These are phyloP conservation scores for Limtongia smithiae DNA, from an alignment of 805 yeast species.

Conservation along the genomic window DNA sequence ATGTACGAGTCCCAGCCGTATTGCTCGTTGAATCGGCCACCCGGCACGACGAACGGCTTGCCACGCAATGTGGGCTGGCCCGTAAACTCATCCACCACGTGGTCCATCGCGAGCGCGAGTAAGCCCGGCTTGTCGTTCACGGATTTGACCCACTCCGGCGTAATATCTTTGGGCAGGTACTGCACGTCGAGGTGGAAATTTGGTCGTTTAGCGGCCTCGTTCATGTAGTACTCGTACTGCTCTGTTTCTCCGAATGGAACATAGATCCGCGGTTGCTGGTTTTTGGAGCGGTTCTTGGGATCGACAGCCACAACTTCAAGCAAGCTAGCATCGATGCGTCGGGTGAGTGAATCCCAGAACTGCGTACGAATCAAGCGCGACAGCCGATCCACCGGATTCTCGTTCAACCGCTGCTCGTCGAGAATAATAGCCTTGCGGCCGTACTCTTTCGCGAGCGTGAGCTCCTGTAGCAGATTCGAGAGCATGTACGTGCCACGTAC, in stretches of 20 bases:
- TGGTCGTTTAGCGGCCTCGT: conserved; percentile 54
- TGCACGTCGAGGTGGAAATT: conserved; percentile 65
- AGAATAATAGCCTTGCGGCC: conserved; percentile 74
- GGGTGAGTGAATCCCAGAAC: conserved; percentile 77
- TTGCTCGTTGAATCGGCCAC: conserved; percentile 93
- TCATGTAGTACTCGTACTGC: conserved; percentile 64
- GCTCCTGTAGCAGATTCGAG: conserved; percentile 79
- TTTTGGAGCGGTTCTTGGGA: conserved; percentile 64
- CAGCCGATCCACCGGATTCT: conserved; percentile 79
- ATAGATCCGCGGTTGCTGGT: conserved; percentile 69
- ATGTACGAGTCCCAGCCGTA: conserved; percentile 99
- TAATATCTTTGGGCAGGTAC: conserved; percentile 67
- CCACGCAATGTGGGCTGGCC: conserved; percentile 55
- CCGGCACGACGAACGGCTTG: conserved; percentile 90
- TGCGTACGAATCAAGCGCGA: conserved; percentile 66
- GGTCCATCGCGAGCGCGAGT: conserved; percentile 70
- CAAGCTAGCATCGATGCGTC: conserved; percentile 60
- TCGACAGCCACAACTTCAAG: conserved; percentile 71
- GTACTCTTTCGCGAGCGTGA: conserved; percentile 77
- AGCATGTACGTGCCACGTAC: conserved; percentile 87
- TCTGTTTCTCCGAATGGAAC: conserved; percentile 66
- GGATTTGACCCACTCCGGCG: conserved; percentile 72
- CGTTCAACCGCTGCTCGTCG: conserved; percentile 79
- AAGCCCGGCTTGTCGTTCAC: conserved; percentile 82
- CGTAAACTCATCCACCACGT: conserved; percentile 46